These are phyloP conservation scores for Russula ochroleuca DNA, from an alignment of 768 basidiomycete species.

Conservation along the genomic window DNA sequence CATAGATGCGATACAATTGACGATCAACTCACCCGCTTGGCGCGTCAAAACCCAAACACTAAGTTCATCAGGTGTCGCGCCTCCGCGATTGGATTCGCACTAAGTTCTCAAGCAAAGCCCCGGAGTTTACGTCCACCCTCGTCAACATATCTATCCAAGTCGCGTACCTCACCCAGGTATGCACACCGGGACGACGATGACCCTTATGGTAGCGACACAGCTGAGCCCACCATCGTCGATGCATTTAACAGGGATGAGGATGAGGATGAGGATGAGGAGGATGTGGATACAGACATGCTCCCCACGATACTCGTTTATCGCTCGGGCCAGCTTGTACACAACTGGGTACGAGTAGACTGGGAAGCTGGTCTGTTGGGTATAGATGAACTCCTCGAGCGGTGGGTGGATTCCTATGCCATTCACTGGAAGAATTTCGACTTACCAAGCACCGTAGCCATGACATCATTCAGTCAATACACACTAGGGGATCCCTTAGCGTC, in stretches of 20 bases:
- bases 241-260: constrained; percentile 30
- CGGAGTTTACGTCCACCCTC: constrained; percentile 17
- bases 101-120: constrained; percentile 31
- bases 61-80: constrained; percentile 86
- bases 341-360: constrained; percentile 88
- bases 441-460: constrained; percentile 7
- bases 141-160: constrained; percentile 20
- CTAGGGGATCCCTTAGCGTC: neutral
- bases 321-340: constrained; percentile 77
- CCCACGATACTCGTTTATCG: constrained; percentile 77
- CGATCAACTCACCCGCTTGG: constrained; percentile 60
- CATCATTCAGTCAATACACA: constrained; percentile 14
- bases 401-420: constrained; percentile 27
- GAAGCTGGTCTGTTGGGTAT: constrained; percentile 66
- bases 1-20: constrained; percentile 72
- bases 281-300: constrained; percentile 74
- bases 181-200: constrained; percentile 46
- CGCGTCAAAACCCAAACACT: constrained; percentile 61
- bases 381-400: constrained; percentile 66
- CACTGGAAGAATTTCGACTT: neutral
- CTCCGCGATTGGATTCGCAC: constrained; percentile 67
- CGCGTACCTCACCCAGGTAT: constrained; percentile 21
- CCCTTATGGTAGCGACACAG: constrained; percentile 40
- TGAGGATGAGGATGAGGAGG: constrained; percentile 48
- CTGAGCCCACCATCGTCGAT: constrained; percentile 36